phyloP scores from a whole-genome alignment of 495 filamentous ascomycete species.

The Talaromyces nanjingensis region DNA sequence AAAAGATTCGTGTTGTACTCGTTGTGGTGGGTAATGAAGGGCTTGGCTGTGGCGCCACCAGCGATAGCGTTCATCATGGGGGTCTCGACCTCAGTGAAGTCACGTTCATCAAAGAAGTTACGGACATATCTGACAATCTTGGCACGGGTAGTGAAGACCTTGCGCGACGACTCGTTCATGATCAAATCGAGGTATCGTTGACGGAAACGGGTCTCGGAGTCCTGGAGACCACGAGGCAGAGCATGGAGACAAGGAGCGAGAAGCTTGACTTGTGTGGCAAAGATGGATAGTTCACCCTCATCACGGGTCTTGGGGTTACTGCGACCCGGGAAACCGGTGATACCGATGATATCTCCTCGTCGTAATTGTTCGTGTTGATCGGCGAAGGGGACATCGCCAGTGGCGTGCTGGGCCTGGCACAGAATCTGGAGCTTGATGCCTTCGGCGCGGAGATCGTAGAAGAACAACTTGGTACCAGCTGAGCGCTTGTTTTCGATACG shows the following conservation, averaged over 20 bases:
- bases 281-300: conserved; percentile 88
- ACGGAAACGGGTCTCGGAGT: conserved; percentile 85
- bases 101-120: conserved; percentile 73
- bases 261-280: conserved; percentile 76
- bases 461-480: conserved; percentile 77
- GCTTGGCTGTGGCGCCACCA: conserved; percentile 92
- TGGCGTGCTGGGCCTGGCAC: conserved; percentile 71
- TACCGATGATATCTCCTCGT: conserved; percentile 84
- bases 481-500: conserved; percentile 85
- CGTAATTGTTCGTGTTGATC: conserved; percentile 86
- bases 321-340: conserved; percentile 82
- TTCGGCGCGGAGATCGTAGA: conserved; percentile 86
- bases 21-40: conserved; percentile 92
- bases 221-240: conserved; percentile 88
- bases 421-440: conserved; percentile 85
- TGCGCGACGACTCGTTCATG: conserved; percentile 79
- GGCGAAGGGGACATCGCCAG: conserved; percentile 58
- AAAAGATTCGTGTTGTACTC: conserved; percentile 88
- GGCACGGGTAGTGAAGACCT: conserved; percentile 74
- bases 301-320: conserved; percentile 83
- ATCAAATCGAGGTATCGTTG: conserved; percentile 92
- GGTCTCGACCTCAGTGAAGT: conserved; percentile 93
- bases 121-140: conserved; percentile 84
- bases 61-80: conserved; percentile 97
- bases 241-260: conserved; percentile 90